Evolutionary conservation across 164 flowering plant species (phyloP), one percentile per base, ranked within the genome.

Genomic region (Vitis rotundifolia): DNA sequence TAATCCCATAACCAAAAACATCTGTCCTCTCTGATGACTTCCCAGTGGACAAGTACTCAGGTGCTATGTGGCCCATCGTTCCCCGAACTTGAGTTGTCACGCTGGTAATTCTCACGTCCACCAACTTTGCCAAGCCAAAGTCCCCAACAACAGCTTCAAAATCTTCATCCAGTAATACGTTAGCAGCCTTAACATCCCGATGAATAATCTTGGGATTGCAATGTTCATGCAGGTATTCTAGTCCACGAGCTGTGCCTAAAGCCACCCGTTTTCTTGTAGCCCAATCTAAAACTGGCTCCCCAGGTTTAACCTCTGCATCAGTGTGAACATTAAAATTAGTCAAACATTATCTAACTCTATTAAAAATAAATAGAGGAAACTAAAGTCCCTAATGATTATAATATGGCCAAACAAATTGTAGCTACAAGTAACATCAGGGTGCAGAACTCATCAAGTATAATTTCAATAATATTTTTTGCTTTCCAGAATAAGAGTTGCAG

Each of bases 81-180:
- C 98, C 98, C 60, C 97, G 93, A 80, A 94, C 94, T 80, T 91
- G 95, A 68, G 97, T 91, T 9, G 97, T 93, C 61, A 93, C 94
- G 71, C 89, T 90, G 65, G 94, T 89, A 75, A 81, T 83, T 55
- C 92, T 79, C 63, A 89, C 95, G 77, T 93, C 98, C 29, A 93
- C 95, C 72, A 93, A 73, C 78, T 93, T 90, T 47, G 98, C 97
- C 66, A 93, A 73, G 67, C 97, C 98, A 76, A 93, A 93, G 73
- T 93, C 98, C 61, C 98, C 98, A 63, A 94, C 97, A 64, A 92
- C 98, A 26, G 97, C 96, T 82, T 90, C 97, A 83, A 90, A 92
- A 72, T 88, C 93, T 80, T 89, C 93, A 78, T 94, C 98, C 3
- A 93, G 84, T 48, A 93, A 71, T 7, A 93, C 93, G 76, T 93